These are phyloP conservation scores for Fusarium sp. DNA, from an alignment of 2,329 filamentous ascomycete species.

Conservation along the genomic window DNA sequence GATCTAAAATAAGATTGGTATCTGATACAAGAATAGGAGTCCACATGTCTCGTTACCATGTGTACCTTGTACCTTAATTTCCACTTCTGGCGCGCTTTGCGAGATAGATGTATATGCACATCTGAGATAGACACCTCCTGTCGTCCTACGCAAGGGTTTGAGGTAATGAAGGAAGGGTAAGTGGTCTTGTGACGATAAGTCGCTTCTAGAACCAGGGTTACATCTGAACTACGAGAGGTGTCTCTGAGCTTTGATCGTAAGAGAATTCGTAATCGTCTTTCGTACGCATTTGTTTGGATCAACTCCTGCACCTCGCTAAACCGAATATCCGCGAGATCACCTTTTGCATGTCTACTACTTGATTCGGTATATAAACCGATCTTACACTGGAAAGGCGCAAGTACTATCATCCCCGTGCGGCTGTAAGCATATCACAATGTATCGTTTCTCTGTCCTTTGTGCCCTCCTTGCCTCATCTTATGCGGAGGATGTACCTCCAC, in stretches of 20 bases:
- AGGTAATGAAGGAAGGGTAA: no score
- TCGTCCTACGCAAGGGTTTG: no score
- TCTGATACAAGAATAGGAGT: neutral
- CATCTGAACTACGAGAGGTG: no score
- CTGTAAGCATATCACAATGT: neutral
- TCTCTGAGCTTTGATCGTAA: neutral
- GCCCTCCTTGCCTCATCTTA: conserved; percentile 2
- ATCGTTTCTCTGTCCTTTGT: neutral
- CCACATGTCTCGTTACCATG: neutral
- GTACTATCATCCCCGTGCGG: neutral
- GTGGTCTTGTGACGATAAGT: neutral
- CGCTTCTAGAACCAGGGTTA: no score
- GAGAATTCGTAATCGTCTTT: neutral
- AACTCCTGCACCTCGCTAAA: neutral
- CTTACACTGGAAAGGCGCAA: neutral
- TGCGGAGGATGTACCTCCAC: conserved; percentile 17
- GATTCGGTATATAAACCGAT: neutral
- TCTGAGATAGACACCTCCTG: neutral
- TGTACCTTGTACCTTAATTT: neutral
- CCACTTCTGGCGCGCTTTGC: neutral
- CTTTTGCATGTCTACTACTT: neutral
- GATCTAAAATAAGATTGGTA: neutral
- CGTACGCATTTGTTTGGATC: no score
- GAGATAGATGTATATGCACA: neutral
- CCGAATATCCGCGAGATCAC: neutral